Evolutionary conservation across 177 flowering plant species (phyloP).

Genomic region (Vitis hybrid): DNA sequence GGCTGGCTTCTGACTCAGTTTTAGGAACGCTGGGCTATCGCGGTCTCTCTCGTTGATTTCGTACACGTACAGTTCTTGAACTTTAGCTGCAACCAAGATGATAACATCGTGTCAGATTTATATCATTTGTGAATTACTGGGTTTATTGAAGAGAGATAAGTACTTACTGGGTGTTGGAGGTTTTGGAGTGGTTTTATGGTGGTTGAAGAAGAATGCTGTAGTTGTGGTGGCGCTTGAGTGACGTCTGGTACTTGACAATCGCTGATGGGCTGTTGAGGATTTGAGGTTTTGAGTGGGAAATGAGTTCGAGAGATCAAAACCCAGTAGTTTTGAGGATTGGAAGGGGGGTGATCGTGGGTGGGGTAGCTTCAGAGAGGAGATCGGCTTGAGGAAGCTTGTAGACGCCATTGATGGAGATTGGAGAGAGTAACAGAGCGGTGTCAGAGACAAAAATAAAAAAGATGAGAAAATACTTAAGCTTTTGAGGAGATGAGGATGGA

Average conservation of each 20-base stretch:
- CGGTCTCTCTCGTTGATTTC: constrained; percentile 60
- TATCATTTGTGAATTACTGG: too few relatives aligned
- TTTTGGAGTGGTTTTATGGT: constrained; percentile 1
- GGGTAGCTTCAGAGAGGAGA: constrained; percentile 14
- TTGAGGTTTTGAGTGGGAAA: constrained; percentile 10
- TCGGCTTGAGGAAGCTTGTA: constrained; percentile 13
- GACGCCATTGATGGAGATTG: constrained; percentile 23
- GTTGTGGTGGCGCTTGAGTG: constrained; percentile 12
- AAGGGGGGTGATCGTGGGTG: constrained; percentile 8
- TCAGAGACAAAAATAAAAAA: neutral
- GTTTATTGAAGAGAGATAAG: neutral
- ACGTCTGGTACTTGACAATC: constrained; percentile 1
- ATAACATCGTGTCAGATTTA: neutral
- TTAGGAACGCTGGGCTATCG: constrained; percentile 47
- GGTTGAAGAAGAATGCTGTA: constrained; percentile 24
- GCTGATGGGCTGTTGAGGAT: constrained; percentile 10
- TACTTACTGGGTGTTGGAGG: constrained; percentile 31
- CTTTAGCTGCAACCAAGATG: constrained; percentile 16
- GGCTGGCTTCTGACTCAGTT: constrained; percentile 37
- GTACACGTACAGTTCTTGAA: constrained; percentile 43
- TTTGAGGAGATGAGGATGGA: too few relatives aligned
- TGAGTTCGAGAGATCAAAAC: constrained; percentile 8
- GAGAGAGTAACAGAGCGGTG: neutral
- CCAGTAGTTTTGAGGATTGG: constrained; percentile 6
- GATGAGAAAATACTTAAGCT: neutral